Percentiles rank a stretch among this genome's conserved stretches.
phyloP scores from a whole-genome alignment of 495 filamentous ascomycete species.

The Lophium mytilinum region DNA sequence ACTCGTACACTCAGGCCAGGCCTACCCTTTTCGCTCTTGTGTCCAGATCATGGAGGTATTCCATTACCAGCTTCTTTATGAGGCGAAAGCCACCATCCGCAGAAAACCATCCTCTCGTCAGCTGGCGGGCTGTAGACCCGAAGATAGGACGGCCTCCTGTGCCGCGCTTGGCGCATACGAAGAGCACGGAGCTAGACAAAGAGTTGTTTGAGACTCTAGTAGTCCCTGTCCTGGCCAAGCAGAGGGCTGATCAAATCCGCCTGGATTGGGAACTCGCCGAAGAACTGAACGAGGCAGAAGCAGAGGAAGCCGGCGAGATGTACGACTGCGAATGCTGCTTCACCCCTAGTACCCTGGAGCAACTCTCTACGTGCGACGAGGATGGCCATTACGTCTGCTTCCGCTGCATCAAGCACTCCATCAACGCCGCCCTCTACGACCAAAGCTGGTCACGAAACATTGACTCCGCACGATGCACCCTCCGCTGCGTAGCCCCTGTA shows the following conservation, averaged over 20 bases:
- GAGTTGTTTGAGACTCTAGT: conserved; percentile 68
- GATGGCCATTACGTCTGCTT: conserved; percentile 80
- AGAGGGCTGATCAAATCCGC: conserved; percentile 48
- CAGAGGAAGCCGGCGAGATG: conserved; percentile 57
- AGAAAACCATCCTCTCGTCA: conserved; percentile 54
- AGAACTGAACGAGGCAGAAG: conserved; percentile 65
- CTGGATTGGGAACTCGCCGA: conserved; percentile 57
- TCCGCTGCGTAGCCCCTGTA: conserved; percentile 73
- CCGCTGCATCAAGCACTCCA: conserved; percentile 67
- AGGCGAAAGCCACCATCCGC: conserved; percentile 57
- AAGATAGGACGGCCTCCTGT: conserved; percentile 36
- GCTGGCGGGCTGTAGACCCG: conserved; percentile 50
- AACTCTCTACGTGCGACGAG: conserved; percentile 62
- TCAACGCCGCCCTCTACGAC: conserved; percentile 81
- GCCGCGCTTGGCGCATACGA: conserved; percentile 61
- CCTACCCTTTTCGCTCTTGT: conserved; percentile 66
- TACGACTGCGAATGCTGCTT: conserved; percentile 93
- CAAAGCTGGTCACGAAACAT: conserved; percentile 85
- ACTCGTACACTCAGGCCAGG: conserved; percentile 72
- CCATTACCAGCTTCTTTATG: conserved; percentile 64
- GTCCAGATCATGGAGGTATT: conserved; percentile 77
- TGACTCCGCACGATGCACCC: conserved; percentile 55
- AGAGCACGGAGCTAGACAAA: conserved; percentile 66
- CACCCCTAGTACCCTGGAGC: conserved; percentile 67
- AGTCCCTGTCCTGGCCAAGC: conserved; percentile 48